Percentiles rank a stretch among this genome's conserved stretches.
These are phyloP conservation scores for Carex scoparia DNA, from an alignment of 176 grass and related monocot species.

Conservation along the genomic window DNA sequence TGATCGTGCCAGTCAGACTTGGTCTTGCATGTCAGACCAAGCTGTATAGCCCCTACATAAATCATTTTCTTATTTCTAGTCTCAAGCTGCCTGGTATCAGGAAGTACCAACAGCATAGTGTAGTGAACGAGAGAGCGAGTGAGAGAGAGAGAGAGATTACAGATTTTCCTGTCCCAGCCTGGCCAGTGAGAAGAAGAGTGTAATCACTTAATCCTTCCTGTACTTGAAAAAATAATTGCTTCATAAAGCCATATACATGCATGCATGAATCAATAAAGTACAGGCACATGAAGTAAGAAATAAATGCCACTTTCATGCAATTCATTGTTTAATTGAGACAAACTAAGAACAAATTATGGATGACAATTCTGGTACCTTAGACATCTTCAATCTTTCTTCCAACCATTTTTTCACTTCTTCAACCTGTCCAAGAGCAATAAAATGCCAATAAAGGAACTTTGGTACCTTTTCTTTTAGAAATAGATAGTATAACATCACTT, in stretches of 20 bases:
- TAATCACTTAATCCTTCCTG: constrained; percentile 53
- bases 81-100: neutral
- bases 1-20: neutral
- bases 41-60: neutral
- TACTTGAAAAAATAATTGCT: constrained; percentile 18
- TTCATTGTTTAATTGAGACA: neutral
- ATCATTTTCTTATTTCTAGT: neutral
- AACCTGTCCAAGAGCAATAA: constrained; percentile 42
- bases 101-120: neutral
- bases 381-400: constrained; percentile 60
- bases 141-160: constrained; percentile 40
- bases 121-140: neutral
- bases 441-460: constrained; percentile 11
- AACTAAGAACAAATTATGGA: neutral
- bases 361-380: constrained; percentile 39
- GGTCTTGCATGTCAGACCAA: neutral
- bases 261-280: constrained; percentile 1
- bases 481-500: constrained; percentile 4
- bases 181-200: constrained; percentile 84
- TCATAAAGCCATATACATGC: constrained; percentile 23
- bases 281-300: neutral
- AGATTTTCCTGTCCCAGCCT: constrained; percentile 92
- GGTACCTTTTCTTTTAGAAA: constrained; percentile 1
- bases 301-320: neutral
- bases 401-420: constrained; percentile 94